Conservation (phyloP, 495 filamentous ascomycete species). For the Peziza echinospora region DNA sequence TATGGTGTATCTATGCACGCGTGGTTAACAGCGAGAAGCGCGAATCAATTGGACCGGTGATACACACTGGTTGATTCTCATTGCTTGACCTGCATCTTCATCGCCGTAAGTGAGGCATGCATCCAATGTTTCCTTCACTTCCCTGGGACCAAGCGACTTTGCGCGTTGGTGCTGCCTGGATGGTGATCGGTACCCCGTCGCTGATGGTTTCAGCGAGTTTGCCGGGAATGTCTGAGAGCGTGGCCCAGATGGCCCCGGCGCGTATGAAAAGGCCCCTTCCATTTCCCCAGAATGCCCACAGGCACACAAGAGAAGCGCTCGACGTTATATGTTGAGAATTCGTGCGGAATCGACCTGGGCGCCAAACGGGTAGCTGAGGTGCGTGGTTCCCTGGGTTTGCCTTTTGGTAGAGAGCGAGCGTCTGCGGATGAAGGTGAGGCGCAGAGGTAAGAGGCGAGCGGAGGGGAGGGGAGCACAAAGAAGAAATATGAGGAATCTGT, state of each 20-base stretch:
- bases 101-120: conserved; percentile 70
- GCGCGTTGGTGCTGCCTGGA: conserved; percentile 55
- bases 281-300: too few species aligned
- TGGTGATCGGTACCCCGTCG: conserved; percentile 28
- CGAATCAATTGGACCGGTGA: neutral
- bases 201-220: neutral
- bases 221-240: neutral
- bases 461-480: too few species aligned
- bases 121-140: conserved; percentile 63
- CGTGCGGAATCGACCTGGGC: too few species aligned
- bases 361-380: too few species aligned
- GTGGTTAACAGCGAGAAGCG: conserved; percentile 31
- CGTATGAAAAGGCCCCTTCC: too few species aligned
- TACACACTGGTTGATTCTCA: conserved; percentile 17
- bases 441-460: too few species aligned
- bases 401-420: too few species aligned
- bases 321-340: too few species aligned
- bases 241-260: neutral
- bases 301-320: too few species aligned
- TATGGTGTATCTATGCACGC: conserved; percentile 87
- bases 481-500: too few species aligned
- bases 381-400: too few species aligned
- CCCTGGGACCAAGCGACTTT: conserved; percentile 28
- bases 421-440: too few species aligned
- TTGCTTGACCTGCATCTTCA: conserved; percentile 46